These are phyloP conservation scores for Trametopsis cervina DNA, from an alignment of 768 basidiomycete species.

Conservation along the genomic window DNA sequence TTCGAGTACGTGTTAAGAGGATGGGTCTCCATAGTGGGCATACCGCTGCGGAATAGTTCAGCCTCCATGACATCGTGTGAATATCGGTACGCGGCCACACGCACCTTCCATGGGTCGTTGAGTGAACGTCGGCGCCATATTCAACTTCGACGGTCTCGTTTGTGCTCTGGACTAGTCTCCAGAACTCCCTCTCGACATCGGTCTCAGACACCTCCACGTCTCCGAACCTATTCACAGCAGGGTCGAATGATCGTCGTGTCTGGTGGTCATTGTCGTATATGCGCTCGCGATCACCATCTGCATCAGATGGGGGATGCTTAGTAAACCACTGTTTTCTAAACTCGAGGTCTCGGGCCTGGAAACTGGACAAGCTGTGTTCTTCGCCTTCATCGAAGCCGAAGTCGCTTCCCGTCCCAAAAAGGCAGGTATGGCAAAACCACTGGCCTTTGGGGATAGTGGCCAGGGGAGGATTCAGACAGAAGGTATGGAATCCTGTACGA, in stretches of 20 bases:
- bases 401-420: conserved; percentile 88
- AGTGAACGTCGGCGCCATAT: conserved; percentile 99
- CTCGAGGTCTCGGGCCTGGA: conserved; percentile 84
- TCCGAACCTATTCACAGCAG: conserved; percentile 48
- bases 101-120: conserved; percentile 94
- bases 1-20: conserved; percentile 81
- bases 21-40: conserved; percentile 93
- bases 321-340: conserved; percentile 90
- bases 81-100: conserved; percentile 19
- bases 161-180: conserved; percentile 88
- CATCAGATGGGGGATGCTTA: conserved; percentile 52
- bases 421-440: conserved; percentile 93
- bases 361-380: conserved; percentile 87
- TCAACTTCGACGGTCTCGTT: conserved; percentile 95
- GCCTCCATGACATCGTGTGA: conserved; percentile 7
- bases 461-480: conserved; percentile 91
- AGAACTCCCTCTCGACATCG: conserved; percentile 94
- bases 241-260: conserved; percentile 26
- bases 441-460: conserved; percentile 82
- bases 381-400: conserved; percentile 98
- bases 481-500: conserved; percentile 84
- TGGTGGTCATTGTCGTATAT: conserved; percentile 10
- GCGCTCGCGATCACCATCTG: conserved; percentile 23
- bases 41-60: conserved; percentile 50
- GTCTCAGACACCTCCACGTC: conserved; percentile 72